Evolutionary conservation across 345 rosid genomes (phyloP), one percentile per base, ranked within the genome.

Genomic region (Erodium maritimum): DNA sequence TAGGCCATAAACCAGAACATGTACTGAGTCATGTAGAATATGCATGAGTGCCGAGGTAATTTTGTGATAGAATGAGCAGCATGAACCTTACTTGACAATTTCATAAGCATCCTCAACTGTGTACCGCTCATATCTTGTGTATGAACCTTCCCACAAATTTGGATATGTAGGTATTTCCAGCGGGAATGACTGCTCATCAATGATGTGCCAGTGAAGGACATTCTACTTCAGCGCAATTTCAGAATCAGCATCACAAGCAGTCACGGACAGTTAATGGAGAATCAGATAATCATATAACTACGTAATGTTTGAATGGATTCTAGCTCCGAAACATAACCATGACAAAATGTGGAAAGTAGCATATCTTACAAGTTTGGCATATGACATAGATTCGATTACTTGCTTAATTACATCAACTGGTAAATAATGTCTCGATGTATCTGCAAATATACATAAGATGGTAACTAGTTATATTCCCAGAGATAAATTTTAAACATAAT

Each of bases 131-230:
- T 82, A 85, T 72, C 76, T 87, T 29, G 96, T 62, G 68, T 87
- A 89, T 22, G 99, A 80, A 69, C 95, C 95, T 69, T 85, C 72
- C 96, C 99, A 89, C 72, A 93, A 64, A 61, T 85, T 82, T 63
- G 94, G 94, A 75, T 75, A 85, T 45, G 90, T 54, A 21, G 99
- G 99, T 23, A 79, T 76, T 70, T 93, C 99, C 17, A 93, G 59
- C 67, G 99, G 99, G 80, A 93, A 93, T 56, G 99, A 82, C 73
- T 93, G 59, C 61, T 83, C 87, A 19, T 93, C 97, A 60, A 93
- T 81, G 58, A 93, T 87, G 80, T 93, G 99, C 99, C 95, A 89
- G 74, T 93, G 96, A 71, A 93, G 76, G 61, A 89, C 96, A 69
- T 93, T 93, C 99, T 93, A 82, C 80, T 58, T 63, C 73, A 70